Evolutionary conservation across 768 basidiomycete genomes (phyloP).

Genomic region (Fibroporia radiculosa): DNA sequence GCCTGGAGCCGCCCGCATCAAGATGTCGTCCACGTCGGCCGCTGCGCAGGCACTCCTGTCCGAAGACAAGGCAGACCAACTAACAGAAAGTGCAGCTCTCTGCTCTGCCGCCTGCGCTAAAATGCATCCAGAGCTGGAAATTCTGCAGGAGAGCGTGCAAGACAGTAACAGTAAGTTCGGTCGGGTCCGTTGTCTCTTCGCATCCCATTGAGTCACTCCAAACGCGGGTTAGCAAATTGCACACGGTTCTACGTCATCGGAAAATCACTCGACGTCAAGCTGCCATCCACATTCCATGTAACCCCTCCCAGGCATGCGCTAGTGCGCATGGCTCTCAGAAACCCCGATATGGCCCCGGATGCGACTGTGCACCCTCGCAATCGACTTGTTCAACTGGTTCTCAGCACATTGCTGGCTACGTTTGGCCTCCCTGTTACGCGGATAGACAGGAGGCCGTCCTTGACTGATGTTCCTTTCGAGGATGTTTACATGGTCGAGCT

Average conservation of each 20-base stretch:
- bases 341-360: conserved; percentile 1
- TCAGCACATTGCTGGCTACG: conserved; percentile 24
- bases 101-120: conserved; percentile 59
- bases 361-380: conserved; percentile 1
- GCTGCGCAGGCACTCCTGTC: conserved; percentile 45
- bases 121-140: conserved; percentile 53
- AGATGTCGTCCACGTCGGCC: conserved; percentile 64
- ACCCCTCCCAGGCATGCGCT: conserved; percentile 26
- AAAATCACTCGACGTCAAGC: conserved; percentile 23
- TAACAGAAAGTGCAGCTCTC: conserved; percentile 57
- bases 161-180: conserved; percentile 41
- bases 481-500: conserved; percentile 64
- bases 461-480: conserved; percentile 38
- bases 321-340: conserved; percentile 27
- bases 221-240: conserved; percentile 55
- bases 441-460: conserved; percentile 59
- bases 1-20: conserved; percentile 43
- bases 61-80: conserved; percentile 33
- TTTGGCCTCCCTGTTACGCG: conserved; percentile 40
- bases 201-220: too few species aligned
- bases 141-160: conserved; percentile 59
- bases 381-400: conserved; percentile 12
- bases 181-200: too few species aligned
- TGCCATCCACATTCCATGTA: conserved; percentile 16
- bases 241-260: conserved; percentile 65